phyloP scores from a whole-genome alignment of 495 filamentous ascomycete species.

The Glutinoglossum americanum region DNA sequence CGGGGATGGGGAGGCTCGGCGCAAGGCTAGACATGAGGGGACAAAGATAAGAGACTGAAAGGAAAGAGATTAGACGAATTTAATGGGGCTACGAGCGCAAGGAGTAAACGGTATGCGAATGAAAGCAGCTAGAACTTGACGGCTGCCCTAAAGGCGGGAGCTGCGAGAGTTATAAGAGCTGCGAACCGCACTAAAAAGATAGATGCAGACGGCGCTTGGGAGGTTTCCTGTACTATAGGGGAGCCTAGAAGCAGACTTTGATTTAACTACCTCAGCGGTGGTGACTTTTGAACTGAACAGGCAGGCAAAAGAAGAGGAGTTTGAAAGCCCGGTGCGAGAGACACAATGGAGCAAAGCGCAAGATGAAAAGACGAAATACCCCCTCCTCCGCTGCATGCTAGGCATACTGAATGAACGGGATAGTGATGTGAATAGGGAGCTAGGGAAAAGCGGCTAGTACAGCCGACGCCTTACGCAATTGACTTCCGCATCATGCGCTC shows the following conservation, averaged over 20 bases:
- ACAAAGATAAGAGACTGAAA: too few relatives aligned
- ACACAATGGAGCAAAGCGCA: background rate
- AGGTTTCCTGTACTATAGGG: too few relatives aligned
- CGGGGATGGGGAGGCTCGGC: background rate
- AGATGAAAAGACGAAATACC: background rate
- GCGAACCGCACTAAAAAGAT: background rate
- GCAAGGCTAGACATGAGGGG: background rate
- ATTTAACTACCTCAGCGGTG: background rate
- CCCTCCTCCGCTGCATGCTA: background rate
- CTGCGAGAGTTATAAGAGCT: too few relatives aligned
- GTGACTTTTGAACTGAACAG: too few relatives aligned
- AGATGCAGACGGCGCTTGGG: too few relatives aligned
- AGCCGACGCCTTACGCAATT: conserved; percentile 37
- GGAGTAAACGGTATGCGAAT: too few relatives aligned
- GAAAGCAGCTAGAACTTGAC: too few relatives aligned
- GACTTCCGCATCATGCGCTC: conserved; percentile 79
- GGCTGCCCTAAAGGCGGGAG: too few relatives aligned
- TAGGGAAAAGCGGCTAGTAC: background rate
- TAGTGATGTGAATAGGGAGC: background rate
- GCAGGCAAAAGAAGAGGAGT: background rate
- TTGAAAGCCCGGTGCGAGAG: background rate
- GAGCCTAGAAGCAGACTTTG: background rate
- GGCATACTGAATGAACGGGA: background rate
- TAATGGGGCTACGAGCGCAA: too few relatives aligned
- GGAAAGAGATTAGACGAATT: too few relatives aligned